Evolutionary conservation across 164 flowering plant genomes (phyloP).

Genomic region (Stephania yunnanensis): DNA sequence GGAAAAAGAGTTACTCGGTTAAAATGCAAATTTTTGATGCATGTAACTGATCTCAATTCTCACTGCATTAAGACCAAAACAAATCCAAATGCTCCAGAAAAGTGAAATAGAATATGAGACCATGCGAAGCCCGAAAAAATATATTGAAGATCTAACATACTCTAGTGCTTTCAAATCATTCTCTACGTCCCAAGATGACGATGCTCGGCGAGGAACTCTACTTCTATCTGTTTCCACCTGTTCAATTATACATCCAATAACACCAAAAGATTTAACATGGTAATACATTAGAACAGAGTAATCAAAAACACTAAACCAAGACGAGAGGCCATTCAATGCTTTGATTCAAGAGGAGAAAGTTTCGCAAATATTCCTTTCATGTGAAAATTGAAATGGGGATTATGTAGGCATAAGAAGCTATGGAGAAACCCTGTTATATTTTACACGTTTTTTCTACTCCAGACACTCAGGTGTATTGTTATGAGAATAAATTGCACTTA

Average conservation of each 20-base stretch:
- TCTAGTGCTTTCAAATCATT: conserved; percentile 82
- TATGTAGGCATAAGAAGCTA: not conserved
- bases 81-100: not conserved
- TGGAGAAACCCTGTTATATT: not conserved
- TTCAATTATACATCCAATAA: conserved; percentile 9
- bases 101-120: not conserved
- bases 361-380: not conserved
- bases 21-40: not conserved
- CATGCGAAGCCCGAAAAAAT: not conserved
- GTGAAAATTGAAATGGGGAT: not conserved
- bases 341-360: not conserved
- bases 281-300: not conserved
- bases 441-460: not conserved
- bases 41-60: not conserved
- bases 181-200: conserved; percentile 92
- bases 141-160: conserved; percentile 41
- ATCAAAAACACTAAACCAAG: not conserved
- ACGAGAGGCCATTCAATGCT: not conserved
- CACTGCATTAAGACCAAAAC: not conserved
- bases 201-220: conserved; percentile 66
- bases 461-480: not conserved
- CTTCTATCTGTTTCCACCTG: conserved; percentile 90
- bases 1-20: not conserved
- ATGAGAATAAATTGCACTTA: not conserved
- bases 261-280: not conserved